Percentiles rank a stretch among this genome's conserved stretches.
Conservation (phyloP, 306 rosid genomes). For the Acacia melanoxylon region DNA sequence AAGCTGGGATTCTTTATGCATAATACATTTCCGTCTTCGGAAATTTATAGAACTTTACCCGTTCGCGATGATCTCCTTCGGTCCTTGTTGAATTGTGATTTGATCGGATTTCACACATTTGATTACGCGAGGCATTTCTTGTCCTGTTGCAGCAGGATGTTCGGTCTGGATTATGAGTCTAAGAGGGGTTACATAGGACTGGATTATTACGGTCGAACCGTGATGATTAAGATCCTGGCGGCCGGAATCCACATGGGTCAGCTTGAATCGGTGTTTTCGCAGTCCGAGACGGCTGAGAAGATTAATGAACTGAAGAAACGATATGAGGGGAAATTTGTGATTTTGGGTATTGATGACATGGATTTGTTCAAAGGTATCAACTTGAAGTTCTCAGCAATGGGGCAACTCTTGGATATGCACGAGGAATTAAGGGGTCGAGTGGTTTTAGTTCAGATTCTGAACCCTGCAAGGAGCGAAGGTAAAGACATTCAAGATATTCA, state of each 20-base stretch:
- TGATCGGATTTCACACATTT: slow-evolving; percentile 71
- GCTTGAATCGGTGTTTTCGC: slow-evolving; percentile 47
- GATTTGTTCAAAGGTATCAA: slow-evolving; percentile 24
- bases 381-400: slow-evolving; percentile 22
- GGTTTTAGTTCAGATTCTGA: slow-evolving; percentile 23
- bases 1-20: slow-evolving; percentile 74
- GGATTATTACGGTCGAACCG: slow-evolving; percentile 69
- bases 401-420: slow-evolving; percentile 6
- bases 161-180: slow-evolving; percentile 69
- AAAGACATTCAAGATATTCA: slow-evolving; percentile 19
- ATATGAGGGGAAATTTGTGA: slow-evolving; percentile 17
- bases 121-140: slow-evolving; percentile 78
- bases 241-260: slow-evolving; percentile 78
- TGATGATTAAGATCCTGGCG: slow-evolving; percentile 68
- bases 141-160: slow-evolving; percentile 73
- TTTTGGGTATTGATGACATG: slow-evolving; percentile 11
- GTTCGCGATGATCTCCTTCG: slow-evolving; percentile 70
- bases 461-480: slow-evolving; percentile 19
- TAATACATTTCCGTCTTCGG: slow-evolving; percentile 69
- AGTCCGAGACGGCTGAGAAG: not conserved
- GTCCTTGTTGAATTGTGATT: slow-evolving; percentile 66
- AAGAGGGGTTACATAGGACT: slow-evolving; percentile 74
- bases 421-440: slow-evolving; percentile 8
- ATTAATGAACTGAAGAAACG: not conserved
- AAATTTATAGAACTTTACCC: slow-evolving; percentile 67